These are phyloP conservation scores for Monilinia vaccinii-corymbosi DNA, from an alignment of 2,329 filamentous ascomycete species.

Conservation along the genomic window DNA sequence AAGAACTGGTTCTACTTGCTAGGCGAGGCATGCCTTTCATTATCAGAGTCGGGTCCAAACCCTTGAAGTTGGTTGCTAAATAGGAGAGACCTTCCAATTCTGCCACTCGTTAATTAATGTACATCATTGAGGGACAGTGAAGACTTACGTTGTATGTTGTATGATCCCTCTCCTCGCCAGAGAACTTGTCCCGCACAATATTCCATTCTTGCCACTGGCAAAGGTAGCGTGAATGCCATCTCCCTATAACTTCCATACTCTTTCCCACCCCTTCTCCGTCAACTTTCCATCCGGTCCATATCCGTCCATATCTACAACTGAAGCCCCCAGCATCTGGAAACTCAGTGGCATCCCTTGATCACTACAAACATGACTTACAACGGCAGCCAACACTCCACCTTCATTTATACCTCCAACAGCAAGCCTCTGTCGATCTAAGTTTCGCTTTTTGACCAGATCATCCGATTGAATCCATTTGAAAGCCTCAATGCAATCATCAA, in stretches of 20 bases:
- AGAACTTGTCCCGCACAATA: conserved; percentile 16
- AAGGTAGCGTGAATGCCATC: conserved; percentile 12
- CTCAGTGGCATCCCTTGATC: conserved; percentile 15
- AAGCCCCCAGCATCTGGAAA: conserved; percentile 17
- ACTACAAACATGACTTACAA: conserved; percentile 16
- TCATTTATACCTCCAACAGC: conserved; percentile 19
- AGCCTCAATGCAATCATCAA: conserved; percentile 37
- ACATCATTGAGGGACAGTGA: not conserved
- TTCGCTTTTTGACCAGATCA: conserved; percentile 18
- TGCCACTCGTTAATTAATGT: not conserved
- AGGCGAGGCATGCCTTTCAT: conserved; percentile 17
- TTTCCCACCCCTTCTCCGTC: conserved; percentile 5
- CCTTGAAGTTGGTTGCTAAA: conserved; percentile 25
- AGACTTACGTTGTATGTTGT: conserved; percentile 4
- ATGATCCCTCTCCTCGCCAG: conserved; percentile 10
- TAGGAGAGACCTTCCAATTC: conserved; percentile 17
- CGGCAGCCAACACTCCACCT: conserved; percentile 17
- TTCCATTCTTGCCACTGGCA: conserved; percentile 15
- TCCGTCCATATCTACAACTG: conserved; percentile 14
- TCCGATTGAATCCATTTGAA: conserved; percentile 32
- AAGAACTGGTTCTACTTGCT: not conserved
- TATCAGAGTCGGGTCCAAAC: conserved; percentile 28
- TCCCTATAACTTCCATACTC: conserved; percentile 17
- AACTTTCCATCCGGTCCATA: conserved; percentile 9
- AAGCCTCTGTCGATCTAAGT: conserved; percentile 12